Evolutionary conservation across 257 asterid species (phyloP).

Genomic region (Solanum bukasovii): DNA sequence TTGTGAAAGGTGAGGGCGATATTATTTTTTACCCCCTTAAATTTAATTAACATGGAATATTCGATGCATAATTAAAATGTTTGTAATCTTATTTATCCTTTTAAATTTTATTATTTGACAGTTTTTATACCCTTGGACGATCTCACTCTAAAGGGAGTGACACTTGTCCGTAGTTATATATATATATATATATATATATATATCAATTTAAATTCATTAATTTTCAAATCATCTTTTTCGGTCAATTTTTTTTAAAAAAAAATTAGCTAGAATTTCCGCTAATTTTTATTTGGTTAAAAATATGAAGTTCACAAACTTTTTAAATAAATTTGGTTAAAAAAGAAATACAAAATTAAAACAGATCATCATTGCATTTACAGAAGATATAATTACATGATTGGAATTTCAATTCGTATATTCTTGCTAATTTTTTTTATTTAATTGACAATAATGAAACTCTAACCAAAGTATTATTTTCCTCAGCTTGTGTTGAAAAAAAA

Average conservation of each 20-base stretch:
- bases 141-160: background rate
- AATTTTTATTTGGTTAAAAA: background rate
- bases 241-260: background rate
- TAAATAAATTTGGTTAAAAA: background rate
- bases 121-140: background rate
- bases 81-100: background rate
- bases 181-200: too few species aligned
- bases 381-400: too few species aligned
- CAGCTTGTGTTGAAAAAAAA: background rate
- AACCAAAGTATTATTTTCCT: background rate
- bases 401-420: background rate
- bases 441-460: too few species aligned
- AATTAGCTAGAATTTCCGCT: background rate
- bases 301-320: background rate
- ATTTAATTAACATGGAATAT: background rate
- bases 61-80: background rate
- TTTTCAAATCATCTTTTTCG: background rate
- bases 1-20: background rate
- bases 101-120: background rate
- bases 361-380: background rate
- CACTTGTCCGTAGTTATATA: too few species aligned
- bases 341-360: too few species aligned
- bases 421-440: too few species aligned
- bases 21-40: background rate
- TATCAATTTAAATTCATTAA: too few species aligned